These are phyloP conservation scores for Talaromyces thailandensis DNA, from an alignment of 495 filamentous ascomycete genomes.

Conservation along the genomic window DNA sequence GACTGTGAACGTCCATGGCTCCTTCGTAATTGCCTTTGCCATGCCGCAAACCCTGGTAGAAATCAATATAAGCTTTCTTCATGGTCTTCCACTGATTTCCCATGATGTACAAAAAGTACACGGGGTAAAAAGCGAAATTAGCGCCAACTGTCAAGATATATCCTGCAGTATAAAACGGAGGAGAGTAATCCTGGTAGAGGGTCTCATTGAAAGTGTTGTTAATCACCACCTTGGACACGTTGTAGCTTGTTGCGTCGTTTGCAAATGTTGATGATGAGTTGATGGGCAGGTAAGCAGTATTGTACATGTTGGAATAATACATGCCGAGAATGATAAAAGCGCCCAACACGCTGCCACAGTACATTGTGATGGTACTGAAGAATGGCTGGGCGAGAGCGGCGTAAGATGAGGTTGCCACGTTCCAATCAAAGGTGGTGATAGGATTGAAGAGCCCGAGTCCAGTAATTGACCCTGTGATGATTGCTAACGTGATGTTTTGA, in stretches of 20 bases:
- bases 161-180: conserved; percentile 44
- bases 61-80: not conserved
- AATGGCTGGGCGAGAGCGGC: conserved; percentile 54
- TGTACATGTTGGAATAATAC: conserved; percentile 34
- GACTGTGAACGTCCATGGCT: conserved; percentile 34
- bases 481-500: conserved; percentile 29
- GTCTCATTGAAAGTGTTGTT: conserved; percentile 36
- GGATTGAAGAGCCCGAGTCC: conserved; percentile 35
- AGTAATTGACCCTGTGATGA: conserved; percentile 38
- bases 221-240: conserved; percentile 34
- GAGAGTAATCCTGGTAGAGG: conserved; percentile 22
- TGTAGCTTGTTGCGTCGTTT: conserved; percentile 36
- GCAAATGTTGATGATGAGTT: conserved; percentile 36
- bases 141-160: conserved; percentile 53
- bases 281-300: conserved; percentile 36
- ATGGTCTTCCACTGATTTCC: not conserved
- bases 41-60: not conserved
- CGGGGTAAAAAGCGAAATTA: conserved; percentile 36
- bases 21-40: not conserved
- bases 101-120: conserved; percentile 49
- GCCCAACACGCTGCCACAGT: conserved; percentile 33
- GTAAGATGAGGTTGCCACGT: conserved; percentile 41
- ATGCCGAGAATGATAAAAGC: conserved; percentile 33
- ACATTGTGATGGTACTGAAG: conserved; percentile 40
- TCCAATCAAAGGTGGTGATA: conserved; percentile 52